phyloP scores from a whole-genome alignment of 1,284 basidiomycete genomes.

The Coniferiporia sulphurascens region DNA sequence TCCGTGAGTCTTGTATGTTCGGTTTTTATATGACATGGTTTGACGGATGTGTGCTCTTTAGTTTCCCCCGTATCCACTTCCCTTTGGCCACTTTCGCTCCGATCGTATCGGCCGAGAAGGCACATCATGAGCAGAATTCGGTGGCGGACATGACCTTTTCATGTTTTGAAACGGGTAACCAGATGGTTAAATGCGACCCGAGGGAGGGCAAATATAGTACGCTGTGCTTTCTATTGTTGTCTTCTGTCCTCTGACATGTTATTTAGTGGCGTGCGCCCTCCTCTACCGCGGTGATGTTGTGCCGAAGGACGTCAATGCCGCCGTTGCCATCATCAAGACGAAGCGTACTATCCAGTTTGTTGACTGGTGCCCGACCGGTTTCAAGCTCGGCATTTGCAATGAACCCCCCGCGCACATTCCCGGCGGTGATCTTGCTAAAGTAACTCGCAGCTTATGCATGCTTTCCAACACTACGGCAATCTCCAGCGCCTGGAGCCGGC shows the following conservation, averaged over 20 bases:
- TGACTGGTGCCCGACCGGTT: slow-evolving; percentile 97
- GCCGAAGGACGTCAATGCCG: slow-evolving; percentile 94
- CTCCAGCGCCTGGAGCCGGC: slow-evolving; percentile 82
- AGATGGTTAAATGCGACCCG: slow-evolving; percentile 96
- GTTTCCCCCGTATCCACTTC: slow-evolving; percentile 98
- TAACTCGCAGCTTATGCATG: slow-evolving; percentile 93
- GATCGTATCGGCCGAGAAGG: slow-evolving; percentile 84
- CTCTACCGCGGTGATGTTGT: slow-evolving; percentile 96
- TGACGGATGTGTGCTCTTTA: slow-evolving; percentile 26
- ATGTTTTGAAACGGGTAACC: slow-evolving; percentile 96
- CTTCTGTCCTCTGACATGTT: slow-evolving; percentile 6
- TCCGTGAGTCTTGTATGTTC: slow-evolving; percentile 53
- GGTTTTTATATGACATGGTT: slow-evolving; percentile 3
- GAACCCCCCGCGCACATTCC: slow-evolving; percentile 90
- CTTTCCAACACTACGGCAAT: slow-evolving; percentile 85
- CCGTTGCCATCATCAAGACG: slow-evolving; percentile 93
- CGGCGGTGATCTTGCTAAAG: slow-evolving; percentile 93
- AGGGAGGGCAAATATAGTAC: slow-evolving; percentile 95
- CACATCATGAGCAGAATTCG: slow-evolving; percentile 95
- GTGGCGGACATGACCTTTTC: slow-evolving; percentile 98
- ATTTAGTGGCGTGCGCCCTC: slow-evolving; percentile 78
- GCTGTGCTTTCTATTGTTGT: slow-evolving; percentile 26
- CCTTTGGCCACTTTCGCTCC: slow-evolving; percentile 95
- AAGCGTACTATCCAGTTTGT: slow-evolving; percentile 96
- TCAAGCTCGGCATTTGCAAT: slow-evolving; percentile 98